Evolutionary conservation across 108 stramenopile species (phyloP).

Genomic region (Epithemia pelagica): DNA sequence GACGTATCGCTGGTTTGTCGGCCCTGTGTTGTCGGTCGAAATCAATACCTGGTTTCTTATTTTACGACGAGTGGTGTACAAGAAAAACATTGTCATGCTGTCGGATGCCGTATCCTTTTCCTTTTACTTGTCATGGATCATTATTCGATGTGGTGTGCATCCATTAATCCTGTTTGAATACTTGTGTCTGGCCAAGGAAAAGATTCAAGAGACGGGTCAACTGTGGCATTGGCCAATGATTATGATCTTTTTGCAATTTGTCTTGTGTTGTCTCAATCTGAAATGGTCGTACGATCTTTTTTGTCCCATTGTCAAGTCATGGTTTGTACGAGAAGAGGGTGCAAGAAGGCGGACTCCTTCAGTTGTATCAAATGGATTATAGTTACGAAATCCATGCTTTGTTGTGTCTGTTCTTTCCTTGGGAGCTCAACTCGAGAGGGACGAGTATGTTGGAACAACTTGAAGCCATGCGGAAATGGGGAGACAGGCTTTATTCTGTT

Average conservation of each 20-base stretch:
- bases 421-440: no score
- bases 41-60: slow-evolving; percentile 90
- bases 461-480: no score
- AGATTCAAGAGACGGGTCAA: slow-evolving; percentile 11
- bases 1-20: slow-evolving; percentile 66
- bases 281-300: slow-evolving; percentile 36
- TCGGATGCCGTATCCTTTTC: slow-evolving; percentile 39
- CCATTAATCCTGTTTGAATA: slow-evolving; percentile 16
- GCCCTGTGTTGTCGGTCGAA: slow-evolving; percentile 76
- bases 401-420: no score
- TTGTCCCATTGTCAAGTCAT: slow-evolving; percentile 19
- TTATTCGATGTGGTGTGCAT: slow-evolving; percentile 57
- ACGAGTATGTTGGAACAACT: no score
- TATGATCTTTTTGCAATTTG: slow-evolving; percentile 24
- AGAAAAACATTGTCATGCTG: slow-evolving; percentile 50
- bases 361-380: no score
- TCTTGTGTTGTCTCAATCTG: slow-evolving; percentile 26
- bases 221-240: slow-evolving; percentile 20
- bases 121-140: slow-evolving; percentile 68
- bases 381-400: no score
- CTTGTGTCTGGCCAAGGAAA: slow-evolving; percentile 10
- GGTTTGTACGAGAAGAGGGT: neutral
- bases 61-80: slow-evolving; percentile 82
- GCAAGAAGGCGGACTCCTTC: neutral
- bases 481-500: no score